A percentile compares a stretch with the other conserved stretches of the same genome.
These are phyloP conservation scores for Neodidymelliopsis sp. DNA, from an alignment of 2,329 filamentous ascomycete genomes.

Conservation along the genomic window DNA sequence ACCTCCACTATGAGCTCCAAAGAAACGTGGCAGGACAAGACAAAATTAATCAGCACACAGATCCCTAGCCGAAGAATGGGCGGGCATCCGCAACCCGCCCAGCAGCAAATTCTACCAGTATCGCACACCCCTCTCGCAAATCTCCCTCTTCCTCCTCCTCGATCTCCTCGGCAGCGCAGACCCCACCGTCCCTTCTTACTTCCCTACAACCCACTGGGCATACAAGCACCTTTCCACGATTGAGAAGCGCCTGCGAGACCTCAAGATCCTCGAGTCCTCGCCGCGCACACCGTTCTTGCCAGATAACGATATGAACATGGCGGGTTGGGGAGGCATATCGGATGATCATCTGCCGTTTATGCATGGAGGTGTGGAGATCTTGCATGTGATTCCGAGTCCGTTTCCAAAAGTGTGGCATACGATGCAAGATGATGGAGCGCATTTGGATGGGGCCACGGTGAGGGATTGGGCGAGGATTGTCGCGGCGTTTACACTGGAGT, in stretches of 20 bases:
- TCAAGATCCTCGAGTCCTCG: conserved; percentile 71
- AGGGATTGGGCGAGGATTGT: conserved; percentile 89
- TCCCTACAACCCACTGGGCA: conserved; percentile 90
- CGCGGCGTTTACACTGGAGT: conserved; percentile 86
- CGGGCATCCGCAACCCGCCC: conserved; percentile 70
- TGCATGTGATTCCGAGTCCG: conserved; percentile 86
- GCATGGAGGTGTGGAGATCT: conserved; percentile 80
- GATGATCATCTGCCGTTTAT: conserved; percentile 97
- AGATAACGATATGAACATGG: conserved; percentile 47
- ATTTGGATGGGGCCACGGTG: conserved; percentile 80
- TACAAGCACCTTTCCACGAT: conserved; percentile 78
- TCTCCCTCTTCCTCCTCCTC: conserved; percentile 88
- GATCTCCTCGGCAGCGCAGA: conserved; percentile 79
- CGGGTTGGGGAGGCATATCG: conserved; percentile 60
- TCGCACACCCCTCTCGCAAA: conserved; percentile 76
- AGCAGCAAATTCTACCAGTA: conserved; percentile 70
- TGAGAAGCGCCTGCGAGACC: conserved; percentile 74
- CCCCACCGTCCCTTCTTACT: conserved; percentile 83
- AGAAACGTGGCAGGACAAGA: too few relatives aligned
- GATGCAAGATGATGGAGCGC: conserved; percentile 80
- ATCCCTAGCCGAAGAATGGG: conserved; percentile 84
- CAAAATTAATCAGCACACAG: too few relatives aligned
- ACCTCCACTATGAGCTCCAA: too few relatives aligned
- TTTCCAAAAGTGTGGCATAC: conserved; percentile 91
- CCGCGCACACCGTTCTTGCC: conserved; percentile 57